Conservation (phyloP, 176 grass and related monocot genomes). For the Pharus latifolius region DNA sequence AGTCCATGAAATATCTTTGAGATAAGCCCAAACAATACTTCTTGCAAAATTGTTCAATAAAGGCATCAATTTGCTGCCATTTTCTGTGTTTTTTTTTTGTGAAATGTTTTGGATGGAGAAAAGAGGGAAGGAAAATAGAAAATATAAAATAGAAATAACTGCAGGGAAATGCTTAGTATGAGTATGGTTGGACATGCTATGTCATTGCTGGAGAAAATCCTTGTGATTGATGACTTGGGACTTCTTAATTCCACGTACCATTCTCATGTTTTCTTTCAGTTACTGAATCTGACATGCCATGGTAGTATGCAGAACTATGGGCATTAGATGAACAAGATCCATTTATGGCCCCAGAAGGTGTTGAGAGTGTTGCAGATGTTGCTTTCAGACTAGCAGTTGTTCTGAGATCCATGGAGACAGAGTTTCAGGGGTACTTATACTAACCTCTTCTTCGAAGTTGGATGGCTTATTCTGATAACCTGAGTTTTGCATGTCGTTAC, state of each 20-base stretch:
- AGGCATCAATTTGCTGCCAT: too few relatives aligned
- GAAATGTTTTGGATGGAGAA: too few relatives aligned
- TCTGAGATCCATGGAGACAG: conserved; percentile 22
- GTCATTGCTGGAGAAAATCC: too few relatives aligned
- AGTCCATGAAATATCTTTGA: too few relatives aligned
- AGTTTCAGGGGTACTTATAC: conserved; percentile 29
- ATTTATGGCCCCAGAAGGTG: conserved; percentile 39
- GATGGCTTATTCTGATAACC: not conserved
- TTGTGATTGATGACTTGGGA: too few relatives aligned
- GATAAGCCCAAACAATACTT: too few relatives aligned
- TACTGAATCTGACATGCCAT: not conserved
- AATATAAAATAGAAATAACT: not conserved
- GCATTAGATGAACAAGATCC: conserved; percentile 44
- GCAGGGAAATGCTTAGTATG: too few relatives aligned
- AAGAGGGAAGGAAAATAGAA: not conserved
- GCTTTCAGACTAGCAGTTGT: conserved; percentile 28
- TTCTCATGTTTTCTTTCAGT: too few relatives aligned
- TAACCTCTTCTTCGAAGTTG: not conserved
- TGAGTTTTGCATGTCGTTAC: not conserved
- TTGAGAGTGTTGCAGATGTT: conserved; percentile 48
- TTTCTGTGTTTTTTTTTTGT: too few relatives aligned
- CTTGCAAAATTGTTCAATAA: too few relatives aligned
- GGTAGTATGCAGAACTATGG: conserved; percentile 46
- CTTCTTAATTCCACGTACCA: too few relatives aligned
- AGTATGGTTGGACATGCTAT: too few relatives aligned